Base-by-base conservation (phyloP, 371 early-diverging fungal genomes). In the Saksenaea vasiformis region DNA sequence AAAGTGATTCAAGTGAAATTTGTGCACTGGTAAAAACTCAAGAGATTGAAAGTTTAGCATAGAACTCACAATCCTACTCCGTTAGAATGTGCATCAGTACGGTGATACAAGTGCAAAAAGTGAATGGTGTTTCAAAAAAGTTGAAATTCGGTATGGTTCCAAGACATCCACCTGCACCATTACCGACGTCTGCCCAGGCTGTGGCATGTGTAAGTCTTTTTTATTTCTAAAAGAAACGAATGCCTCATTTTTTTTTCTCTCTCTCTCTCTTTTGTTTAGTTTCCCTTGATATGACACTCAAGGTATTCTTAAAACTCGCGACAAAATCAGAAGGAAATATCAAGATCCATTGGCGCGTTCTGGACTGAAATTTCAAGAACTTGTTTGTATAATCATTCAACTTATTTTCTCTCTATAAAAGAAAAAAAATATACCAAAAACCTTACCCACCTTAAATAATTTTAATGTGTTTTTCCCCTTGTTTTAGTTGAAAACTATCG, bases 1-100 rank as follows among this genome's bases (percentile, higher is more conserved):
- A 68, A 44, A 56, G 31, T 31, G 51, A 47, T 11, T 19, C n/a
- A n/a, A 47, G 51, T 47, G 24, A 22, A 47, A 47, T 47, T 22
- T 47, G 51, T 22, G 51, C 51, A 47, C 51, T 47, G 22, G 51
- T 47, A 47, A 31, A 31, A 4, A 31, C n/a, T n/a, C n/a, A n/a
- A n/a, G n/a, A n/a, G n/a, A n/a, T n/a, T n/a, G n/a, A n/a, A n/a
- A n/a, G n/a, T n/a, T n/a, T n/a, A n/a, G n/a, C n/a, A n/a, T n/a
- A n/a, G n/a, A n/a, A n/a, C n/a, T n/a, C n/a, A n/a, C n/a, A n/a
- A n/a, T n/a, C n/a, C n/a, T n/a, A n/a, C n/a, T n/a, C n/a, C 4
- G 7, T 1, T 47, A 47, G 51, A 47, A 47, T 22, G 22, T 47
- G 5, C 51, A 47, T 47, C 51, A 47, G 24, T 47, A 22, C 24